Evolutionary conservation across 2,329 filamentous ascomycete species (phyloP), one percentile per base, ranked within the genome.

Genomic region (Alternaria dauci): DNA sequence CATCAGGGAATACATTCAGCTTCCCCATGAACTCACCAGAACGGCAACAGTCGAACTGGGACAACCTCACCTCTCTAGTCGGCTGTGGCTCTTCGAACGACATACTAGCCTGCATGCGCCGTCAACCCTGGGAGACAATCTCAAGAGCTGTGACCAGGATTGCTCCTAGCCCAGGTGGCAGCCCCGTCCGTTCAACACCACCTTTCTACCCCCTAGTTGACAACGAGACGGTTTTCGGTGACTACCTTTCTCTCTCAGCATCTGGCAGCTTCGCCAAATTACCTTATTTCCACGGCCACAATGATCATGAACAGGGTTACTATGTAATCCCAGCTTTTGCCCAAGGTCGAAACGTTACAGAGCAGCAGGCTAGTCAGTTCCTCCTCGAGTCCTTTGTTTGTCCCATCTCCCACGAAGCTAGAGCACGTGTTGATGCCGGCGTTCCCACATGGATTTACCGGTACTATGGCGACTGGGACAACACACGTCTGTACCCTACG

Each of bases 1-100:
- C 79, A 25, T 71, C 68, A 25, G 70, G 68, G 9, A 70, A 68
- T 38, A 62, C 52, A 1, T 67, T 67, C 47, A 66, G 62, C 41
- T 68, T 72, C 34, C 61, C 61, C 1, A 55, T 62, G 59, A 71
- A 70, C 51, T 62, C 63, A 0, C 36, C 60, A 4, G 52, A 63
- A 39, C 63, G 62, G 20, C 62, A 63, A 46, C 44, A 42, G 32
- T 57, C 47, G 6, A 66, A 71, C 25, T 70, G 70, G 70, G 60
- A 59, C 25, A 55, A 60, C 3, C 58, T 67, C 8, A 63, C 64
- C 4, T 50, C 47, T n/a, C 52, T 54, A 16, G 56, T 69, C 28
- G 70, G 63, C 5, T 70, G 65, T 28, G 62, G 62, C 23, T 48
- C 38, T 16, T 43, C 57, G 14, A 23, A 34, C 16, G 46, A 62